Conservation (phyloP, 257 asterid genomes). For the Solanum neorickii region DNA sequence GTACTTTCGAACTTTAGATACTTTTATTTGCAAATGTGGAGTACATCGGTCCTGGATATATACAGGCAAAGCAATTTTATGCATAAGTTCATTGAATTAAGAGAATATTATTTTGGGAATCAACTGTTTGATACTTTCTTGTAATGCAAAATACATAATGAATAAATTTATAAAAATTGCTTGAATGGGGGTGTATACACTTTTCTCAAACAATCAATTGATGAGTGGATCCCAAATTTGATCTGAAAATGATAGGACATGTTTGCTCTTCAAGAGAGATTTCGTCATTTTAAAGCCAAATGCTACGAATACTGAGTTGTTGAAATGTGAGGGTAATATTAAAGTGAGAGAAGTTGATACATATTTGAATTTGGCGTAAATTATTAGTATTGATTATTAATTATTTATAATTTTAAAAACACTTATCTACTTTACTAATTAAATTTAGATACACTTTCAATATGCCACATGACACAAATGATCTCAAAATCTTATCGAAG, state of each 20-base stretch:
- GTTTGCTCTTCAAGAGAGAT: not conserved
- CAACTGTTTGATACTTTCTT: conserved; percentile 1
- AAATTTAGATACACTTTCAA: not conserved
- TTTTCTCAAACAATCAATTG: not conserved
- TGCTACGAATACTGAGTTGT: not conserved
- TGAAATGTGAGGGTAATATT: not conserved
- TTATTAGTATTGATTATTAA: too few relatives aligned
- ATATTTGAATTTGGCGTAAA: not conserved
- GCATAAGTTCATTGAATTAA: not conserved
- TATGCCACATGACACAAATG: not conserved
- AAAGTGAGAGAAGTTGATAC: not conserved
- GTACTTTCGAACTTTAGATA: not conserved
- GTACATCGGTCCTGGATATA: not conserved
- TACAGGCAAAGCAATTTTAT: not conserved
- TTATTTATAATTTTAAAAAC: too few relatives aligned
- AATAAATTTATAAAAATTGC: not conserved
- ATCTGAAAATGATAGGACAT: not conserved
- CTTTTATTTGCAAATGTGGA: not conserved
- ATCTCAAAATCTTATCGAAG: not conserved
- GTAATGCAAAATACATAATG: not conserved
- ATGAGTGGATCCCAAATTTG: not conserved
- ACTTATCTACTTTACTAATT: too few relatives aligned
- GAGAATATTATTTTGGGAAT: not conserved
- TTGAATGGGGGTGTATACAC: not conserved
- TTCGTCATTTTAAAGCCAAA: not conserved